Percentiles rank a stretch among this genome's conserved stretches.
Conservation (phyloP, 306 rosid species). For the Glycine latifolia region DNA sequence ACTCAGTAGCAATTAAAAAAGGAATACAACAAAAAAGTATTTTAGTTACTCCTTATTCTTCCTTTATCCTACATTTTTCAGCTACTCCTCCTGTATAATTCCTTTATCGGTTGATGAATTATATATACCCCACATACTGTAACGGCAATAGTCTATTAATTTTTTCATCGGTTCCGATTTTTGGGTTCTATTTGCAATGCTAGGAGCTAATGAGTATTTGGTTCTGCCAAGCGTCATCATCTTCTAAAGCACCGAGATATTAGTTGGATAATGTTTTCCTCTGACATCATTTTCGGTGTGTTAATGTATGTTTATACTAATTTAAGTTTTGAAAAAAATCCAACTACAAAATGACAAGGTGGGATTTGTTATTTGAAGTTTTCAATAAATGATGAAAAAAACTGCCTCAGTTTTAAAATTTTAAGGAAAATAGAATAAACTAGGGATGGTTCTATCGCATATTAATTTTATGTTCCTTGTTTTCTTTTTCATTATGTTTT, state of each 20-base stretch:
- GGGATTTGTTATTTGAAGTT: not conserved
- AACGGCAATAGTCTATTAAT: not conserved
- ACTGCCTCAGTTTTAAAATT: not conserved
- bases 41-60: not conserved
- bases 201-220: not conserved
- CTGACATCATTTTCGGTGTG: not conserved
- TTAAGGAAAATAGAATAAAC: not conserved
- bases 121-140: not conserved
- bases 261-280: not conserved
- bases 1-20: conserved; percentile 14
- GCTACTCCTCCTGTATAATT: not conserved
- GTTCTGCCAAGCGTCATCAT: not conserved
- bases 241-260: not conserved
- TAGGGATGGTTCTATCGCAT: not conserved
- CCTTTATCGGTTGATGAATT: conserved; percentile 2
- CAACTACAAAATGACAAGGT: not conserved
- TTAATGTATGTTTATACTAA: not conserved
- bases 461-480: not conserved
- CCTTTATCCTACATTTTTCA: not conserved
- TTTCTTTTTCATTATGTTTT: not conserved
- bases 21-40: not conserved
- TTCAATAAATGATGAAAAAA: not conserved
- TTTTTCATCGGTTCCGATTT: too few relatives aligned
- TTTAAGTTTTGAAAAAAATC: not conserved
- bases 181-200: not conserved